These are phyloP conservation scores for Pseudonitzschia multiseries DNA, from an alignment of 108 stramenopile genomes.

Conservation along the genomic window DNA sequence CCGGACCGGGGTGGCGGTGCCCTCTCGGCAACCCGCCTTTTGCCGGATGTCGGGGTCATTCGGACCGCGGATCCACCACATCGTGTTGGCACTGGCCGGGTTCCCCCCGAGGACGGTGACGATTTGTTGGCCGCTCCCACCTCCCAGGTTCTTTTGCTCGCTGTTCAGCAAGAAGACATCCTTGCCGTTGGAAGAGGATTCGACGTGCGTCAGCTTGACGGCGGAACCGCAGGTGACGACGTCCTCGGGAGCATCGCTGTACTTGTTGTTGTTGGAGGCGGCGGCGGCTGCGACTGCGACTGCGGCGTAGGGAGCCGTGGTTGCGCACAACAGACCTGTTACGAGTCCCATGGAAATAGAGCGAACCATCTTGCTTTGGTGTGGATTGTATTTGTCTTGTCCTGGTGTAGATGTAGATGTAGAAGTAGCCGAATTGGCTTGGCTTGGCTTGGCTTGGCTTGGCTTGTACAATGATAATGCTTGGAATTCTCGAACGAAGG, in stretches of 20 bases:
- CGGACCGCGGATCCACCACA: slow-evolving; percentile 78
- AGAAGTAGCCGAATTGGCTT: too few relatives aligned
- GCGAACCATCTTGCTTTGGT: background rate
- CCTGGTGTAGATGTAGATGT: too few relatives aligned
- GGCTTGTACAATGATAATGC: too few relatives aligned
- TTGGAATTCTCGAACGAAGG: too few relatives aligned
- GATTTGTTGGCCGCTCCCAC: slow-evolving; percentile 79
- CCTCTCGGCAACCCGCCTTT: slow-evolving; percentile 19
- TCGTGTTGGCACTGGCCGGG: slow-evolving; percentile 40
- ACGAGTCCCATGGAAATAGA: background rate
- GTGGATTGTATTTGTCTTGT: too few relatives aligned
- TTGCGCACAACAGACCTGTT: background rate
- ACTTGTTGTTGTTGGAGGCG: too few relatives aligned
- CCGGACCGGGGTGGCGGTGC: slow-evolving; percentile 47
- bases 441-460: too few relatives aligned
- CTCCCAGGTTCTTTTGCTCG: slow-evolving; percentile 47
- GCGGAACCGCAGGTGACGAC: slow-evolving; percentile 80
- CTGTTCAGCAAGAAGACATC: slow-evolving; percentile 38
- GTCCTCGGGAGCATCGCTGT: slow-evolving; percentile 38
- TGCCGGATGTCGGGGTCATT: slow-evolving; percentile 35
- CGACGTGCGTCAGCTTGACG: slow-evolving; percentile 72
- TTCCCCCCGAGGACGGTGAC: slow-evolving; percentile 52
- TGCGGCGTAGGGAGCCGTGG: background rate
- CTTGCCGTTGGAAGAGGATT: slow-evolving; percentile 36
- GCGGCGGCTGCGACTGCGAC: too few relatives aligned